Evolutionary conservation across 2,329 filamentous ascomycete species (phyloP).

Genomic region (Mycosphaerella arachidis): DNA sequence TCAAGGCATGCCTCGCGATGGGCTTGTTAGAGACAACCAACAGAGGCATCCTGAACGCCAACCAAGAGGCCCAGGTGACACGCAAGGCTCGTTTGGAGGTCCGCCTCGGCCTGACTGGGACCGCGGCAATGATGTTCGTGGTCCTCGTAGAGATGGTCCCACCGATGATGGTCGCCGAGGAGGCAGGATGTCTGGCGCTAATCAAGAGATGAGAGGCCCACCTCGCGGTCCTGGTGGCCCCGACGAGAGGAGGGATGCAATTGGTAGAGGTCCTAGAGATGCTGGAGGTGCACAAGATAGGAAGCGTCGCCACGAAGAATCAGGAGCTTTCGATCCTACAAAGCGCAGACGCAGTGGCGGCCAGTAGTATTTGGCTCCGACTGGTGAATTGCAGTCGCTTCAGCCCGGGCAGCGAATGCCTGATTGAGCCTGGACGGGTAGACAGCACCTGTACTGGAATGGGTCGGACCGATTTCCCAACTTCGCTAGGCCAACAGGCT

Average conservation of each 20-base stretch:
- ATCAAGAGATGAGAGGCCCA: slow-evolving; percentile 20
- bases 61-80: slow-evolving; percentile 15
- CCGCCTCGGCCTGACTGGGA: slow-evolving; percentile 17
- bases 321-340: slow-evolving; percentile 18
- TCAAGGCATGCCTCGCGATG: slow-evolving; percentile 15
- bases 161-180: slow-evolving; percentile 18
- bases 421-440: background rate
- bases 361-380: background rate
- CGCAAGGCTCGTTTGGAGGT: slow-evolving; percentile 9
- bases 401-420: background rate
- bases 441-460: background rate
- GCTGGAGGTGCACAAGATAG: slow-evolving; percentile 17
- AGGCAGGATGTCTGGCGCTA: slow-evolving; percentile 12
- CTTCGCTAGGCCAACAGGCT: background rate
- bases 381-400: background rate
- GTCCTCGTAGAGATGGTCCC: slow-evolving; percentile 10
- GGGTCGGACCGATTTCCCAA: background rate
- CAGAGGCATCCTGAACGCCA: slow-evolving; percentile 15
- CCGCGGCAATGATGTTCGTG: slow-evolving; percentile 5
- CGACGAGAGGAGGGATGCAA: slow-evolving; percentile 18
- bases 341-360: slow-evolving; percentile 27
- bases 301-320: slow-evolving; percentile 30
- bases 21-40: slow-evolving; percentile 6
- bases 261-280: background rate
- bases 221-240: slow-evolving; percentile 11